Percentiles rank a stretch among this genome's conserved stretches.
Conservation (phyloP, 2,329 filamentous ascomycete genomes). For the Cercospora canescens region DNA sequence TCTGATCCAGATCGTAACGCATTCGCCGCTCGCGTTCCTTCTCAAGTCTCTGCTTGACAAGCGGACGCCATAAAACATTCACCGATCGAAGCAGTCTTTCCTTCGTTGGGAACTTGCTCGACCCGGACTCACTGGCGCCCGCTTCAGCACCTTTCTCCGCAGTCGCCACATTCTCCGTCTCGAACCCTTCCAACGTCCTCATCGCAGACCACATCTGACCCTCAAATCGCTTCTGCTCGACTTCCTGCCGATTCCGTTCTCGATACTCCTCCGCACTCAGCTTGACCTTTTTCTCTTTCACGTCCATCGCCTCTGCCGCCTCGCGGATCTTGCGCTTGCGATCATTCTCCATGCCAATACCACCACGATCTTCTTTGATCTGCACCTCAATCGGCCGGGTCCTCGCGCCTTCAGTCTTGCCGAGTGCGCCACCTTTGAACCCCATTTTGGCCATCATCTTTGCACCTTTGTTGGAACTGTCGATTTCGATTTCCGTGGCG, state of each 20-base stretch:
- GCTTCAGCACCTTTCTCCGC: slow-evolving; percentile 9
- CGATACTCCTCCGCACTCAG: slow-evolving; percentile 71
- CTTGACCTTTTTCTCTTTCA: slow-evolving; percentile 60
- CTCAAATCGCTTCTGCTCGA: slow-evolving; percentile 68
- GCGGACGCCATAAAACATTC: slow-evolving; percentile 75
- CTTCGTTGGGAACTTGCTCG: background rate
- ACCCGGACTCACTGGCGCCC: slow-evolving; percentile 5
- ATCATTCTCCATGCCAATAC: slow-evolving; percentile 81
- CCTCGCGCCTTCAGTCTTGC: slow-evolving; percentile 55
- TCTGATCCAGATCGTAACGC: slow-evolving; percentile 66
- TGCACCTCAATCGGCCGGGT: slow-evolving; percentile 74
- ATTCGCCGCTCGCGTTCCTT: slow-evolving; percentile 67
- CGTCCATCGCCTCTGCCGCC: slow-evolving; percentile 53
- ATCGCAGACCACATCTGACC: slow-evolving; percentile 74
- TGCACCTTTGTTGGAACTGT: slow-evolving; percentile 76
- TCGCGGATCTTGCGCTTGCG: slow-evolving; percentile 70
- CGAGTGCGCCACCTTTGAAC: slow-evolving; percentile 75
- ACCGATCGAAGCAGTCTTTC: slow-evolving; percentile 53
- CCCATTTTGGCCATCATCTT: slow-evolving; percentile 98
- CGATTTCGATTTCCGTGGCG: slow-evolving; percentile 70
- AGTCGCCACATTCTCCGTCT: slow-evolving; percentile 50
- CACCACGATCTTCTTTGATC: slow-evolving; percentile 76
- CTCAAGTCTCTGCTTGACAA: slow-evolving; percentile 69
- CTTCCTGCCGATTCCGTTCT: slow-evolving; percentile 68
- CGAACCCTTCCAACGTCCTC: slow-evolving; percentile 77